Percentiles rank a stretch among this genome's conserved stretches.
These are phyloP conservation scores for Solanum appendiculatum DNA, from an alignment of 257 asterid genomes.

Conservation along the genomic window DNA sequence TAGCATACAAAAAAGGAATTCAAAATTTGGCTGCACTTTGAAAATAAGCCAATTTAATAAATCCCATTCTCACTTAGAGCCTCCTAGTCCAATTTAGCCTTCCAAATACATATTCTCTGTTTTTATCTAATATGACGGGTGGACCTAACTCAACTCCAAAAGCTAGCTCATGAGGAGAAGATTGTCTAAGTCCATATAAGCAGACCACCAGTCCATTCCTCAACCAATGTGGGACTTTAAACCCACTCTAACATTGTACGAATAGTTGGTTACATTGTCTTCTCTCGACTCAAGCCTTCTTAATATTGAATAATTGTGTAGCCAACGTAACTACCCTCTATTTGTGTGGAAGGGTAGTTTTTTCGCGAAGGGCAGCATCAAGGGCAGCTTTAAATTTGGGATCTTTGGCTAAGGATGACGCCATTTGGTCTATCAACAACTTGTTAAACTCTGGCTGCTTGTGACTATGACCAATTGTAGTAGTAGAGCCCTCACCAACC, in stretches of 20 bases:
- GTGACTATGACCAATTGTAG: background rate
- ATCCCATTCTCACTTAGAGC: background rate
- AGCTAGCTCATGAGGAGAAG: background rate
- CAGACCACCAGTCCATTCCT: background rate
- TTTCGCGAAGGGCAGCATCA: background rate
- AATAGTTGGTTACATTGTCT: background rate
- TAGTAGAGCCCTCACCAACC: background rate
- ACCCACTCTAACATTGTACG: background rate
- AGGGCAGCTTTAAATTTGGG: constrained; percentile 3
- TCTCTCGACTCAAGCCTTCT: background rate
- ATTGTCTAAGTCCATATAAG: background rate
- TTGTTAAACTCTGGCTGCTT: constrained; percentile 1
- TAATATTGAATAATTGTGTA: background rate
- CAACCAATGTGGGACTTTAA: background rate
- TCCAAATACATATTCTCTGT: background rate
- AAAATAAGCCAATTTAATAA: background rate
- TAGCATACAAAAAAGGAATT: background rate
- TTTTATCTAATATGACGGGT: background rate
- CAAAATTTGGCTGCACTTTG: background rate
- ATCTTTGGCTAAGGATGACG: constrained; percentile 4
- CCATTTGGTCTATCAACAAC: constrained; percentile 5
- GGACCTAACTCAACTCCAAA: no score
- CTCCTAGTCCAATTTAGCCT: background rate
- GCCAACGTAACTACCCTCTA: background rate
- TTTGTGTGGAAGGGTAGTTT: background rate